Percentiles rank a stretch among this genome's conserved stretches.
Evolutionary conservation across 306 rosid genomes (phyloP).

Genomic region (Chamaecrista fasciculata): DNA sequence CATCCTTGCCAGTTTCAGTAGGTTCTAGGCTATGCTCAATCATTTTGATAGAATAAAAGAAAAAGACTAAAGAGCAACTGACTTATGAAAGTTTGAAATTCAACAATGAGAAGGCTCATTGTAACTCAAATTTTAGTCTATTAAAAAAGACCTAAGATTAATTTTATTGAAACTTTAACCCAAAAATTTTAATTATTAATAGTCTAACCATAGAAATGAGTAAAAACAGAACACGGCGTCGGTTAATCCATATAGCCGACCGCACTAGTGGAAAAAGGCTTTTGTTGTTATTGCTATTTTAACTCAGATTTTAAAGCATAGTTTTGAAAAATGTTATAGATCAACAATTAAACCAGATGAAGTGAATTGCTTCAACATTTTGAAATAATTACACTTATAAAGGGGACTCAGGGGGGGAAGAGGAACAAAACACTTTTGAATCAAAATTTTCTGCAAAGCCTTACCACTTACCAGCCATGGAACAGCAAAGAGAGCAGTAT

Average conservation of each 20-base stretch:
- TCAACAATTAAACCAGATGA: neutral
- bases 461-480: slow-evolving; percentile 65
- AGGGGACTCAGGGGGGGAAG: neutral
- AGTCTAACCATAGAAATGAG: no score
- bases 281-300: no score
- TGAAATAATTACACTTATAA: neutral
- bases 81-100: neutral
- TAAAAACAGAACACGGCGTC: no score
- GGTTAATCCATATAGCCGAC: no score
- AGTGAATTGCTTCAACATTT: neutral
- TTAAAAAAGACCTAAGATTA: neutral
- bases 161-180: no score
- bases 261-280: no score
- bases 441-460: neutral
- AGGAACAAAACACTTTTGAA: neutral
- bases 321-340: neutral
- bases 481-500: slow-evolving; percentile 61
- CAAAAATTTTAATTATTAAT: no score
- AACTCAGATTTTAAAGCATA: neutral
- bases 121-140: neutral
- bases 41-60: neutral
- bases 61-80: neutral
- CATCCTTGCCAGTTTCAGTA: slow-evolving; percentile 5
- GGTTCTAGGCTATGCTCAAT: slow-evolving; percentile 15
- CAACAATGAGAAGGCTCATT: neutral